Evolutionary conservation across 352 stramenopile genomes (phyloP).

Genomic region (Phytopythium mirpurense): DNA sequence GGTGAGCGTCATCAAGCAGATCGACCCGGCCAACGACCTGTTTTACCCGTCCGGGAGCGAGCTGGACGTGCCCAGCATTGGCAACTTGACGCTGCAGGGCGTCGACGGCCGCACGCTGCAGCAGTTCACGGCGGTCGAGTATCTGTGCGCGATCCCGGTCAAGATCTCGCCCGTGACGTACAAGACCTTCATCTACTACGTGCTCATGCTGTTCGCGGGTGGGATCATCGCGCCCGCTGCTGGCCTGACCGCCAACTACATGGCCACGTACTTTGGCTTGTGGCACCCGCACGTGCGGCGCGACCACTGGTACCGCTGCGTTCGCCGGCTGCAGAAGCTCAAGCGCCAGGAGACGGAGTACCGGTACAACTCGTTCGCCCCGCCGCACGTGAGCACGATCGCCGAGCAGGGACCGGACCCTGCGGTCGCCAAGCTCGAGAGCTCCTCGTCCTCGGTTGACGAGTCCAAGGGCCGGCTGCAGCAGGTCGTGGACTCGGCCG

Average conservation of each 20-base stretch:
- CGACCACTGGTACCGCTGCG: slow-evolving; percentile 80
- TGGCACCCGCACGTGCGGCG: slow-evolving; percentile 82
- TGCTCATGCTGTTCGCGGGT: slow-evolving; percentile 65
- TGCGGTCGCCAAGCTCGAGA: slow-evolving; percentile 16
- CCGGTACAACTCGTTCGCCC: slow-evolving; percentile 77
- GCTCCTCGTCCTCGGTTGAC: slow-evolving; percentile 21
- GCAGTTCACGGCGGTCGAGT: slow-evolving; percentile 37
- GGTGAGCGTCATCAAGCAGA: slow-evolving; percentile 64
- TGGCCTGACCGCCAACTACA: slow-evolving; percentile 69
- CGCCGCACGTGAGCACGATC: slow-evolving; percentile 45
- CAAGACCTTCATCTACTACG: slow-evolving; percentile 53
- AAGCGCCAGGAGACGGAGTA: slow-evolving; percentile 69
- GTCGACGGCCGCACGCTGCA: slow-evolving; percentile 40
- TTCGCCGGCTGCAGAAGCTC: slow-evolving; percentile 66
- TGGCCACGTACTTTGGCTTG: slow-evolving; percentile 72
- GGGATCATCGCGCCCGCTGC: slow-evolving; percentile 61
- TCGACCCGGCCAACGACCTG: slow-evolving; percentile 41
- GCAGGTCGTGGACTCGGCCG: slow-evolving; percentile 27
- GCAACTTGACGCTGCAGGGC: slow-evolving; percentile 41
- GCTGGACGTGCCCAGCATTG: slow-evolving; percentile 26
- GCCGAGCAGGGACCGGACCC: slow-evolving; percentile 18
- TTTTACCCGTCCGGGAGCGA: slow-evolving; percentile 35
- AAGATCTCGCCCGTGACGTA: slow-evolving; percentile 50
- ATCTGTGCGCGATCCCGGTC: slow-evolving; percentile 62
- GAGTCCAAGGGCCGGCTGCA: slow-evolving; percentile 13